These are phyloP conservation scores for Phytophthora agathidicida DNA, from an alignment of 352 stramenopile genomes.

Conservation along the genomic window DNA sequence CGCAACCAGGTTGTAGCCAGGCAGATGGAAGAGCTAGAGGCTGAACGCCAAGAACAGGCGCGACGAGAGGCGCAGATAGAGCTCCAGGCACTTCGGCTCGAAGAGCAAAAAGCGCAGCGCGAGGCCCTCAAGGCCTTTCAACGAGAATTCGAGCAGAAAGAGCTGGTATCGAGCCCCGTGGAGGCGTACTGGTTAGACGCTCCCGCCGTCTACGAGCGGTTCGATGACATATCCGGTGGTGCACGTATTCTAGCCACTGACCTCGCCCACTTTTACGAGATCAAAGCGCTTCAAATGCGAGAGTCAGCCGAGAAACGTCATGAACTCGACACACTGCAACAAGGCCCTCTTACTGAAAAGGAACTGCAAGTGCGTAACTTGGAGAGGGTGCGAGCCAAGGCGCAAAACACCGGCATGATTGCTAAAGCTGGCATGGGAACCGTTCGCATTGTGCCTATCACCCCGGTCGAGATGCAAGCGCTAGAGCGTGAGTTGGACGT, in stretches of 20 bases:
- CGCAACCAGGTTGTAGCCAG: conserved; percentile 45
- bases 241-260: conserved; percentile 48
- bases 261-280: conserved; percentile 61
- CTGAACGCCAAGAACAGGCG: conserved; percentile 53
- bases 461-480: conserved; percentile 42
- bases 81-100: conserved; percentile 52
- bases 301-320: conserved; percentile 44
- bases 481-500: conserved; percentile 51
- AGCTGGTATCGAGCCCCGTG: conserved; percentile 65
- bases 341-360: conserved; percentile 31
- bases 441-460: conserved; percentile 71
- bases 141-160: conserved; percentile 65
- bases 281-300: conserved; percentile 57
- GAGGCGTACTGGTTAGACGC: conserved; percentile 66
- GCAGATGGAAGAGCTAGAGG: conserved; percentile 57
- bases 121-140: conserved; percentile 65
- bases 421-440: conserved; percentile 72
- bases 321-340: conserved; percentile 38
- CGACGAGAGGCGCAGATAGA: conserved; percentile 49
- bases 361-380: conserved; percentile 59
- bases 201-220: conserved; percentile 41
- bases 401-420: conserved; percentile 71
- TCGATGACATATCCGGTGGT: conserved; percentile 39
- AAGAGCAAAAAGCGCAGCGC: conserved; percentile 53
- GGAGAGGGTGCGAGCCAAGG: conserved; percentile 69